Percentiles rank a stretch among this genome's conserved stretches.
These are phyloP conservation scores for Penicillium palitans DNA, from an alignment of 2,329 filamentous ascomycete genomes.

Conservation along the genomic window DNA sequence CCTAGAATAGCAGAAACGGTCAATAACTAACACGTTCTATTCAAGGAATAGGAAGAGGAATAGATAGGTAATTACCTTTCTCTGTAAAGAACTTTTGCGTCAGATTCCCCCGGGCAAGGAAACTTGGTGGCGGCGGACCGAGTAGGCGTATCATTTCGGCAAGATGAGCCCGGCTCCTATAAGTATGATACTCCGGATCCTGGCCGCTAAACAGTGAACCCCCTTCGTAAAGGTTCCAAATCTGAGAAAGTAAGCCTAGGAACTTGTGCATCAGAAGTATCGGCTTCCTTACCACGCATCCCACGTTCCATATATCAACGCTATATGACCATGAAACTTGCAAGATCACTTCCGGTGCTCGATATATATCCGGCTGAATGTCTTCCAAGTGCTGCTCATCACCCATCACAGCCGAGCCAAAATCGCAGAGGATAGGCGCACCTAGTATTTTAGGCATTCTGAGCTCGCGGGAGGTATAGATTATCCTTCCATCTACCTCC, in stretches of 20 bases:
- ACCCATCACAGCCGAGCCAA: constrained; percentile 49
- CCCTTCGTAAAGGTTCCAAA: constrained; percentile 54
- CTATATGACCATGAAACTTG: constrained; percentile 48
- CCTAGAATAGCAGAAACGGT: constrained; percentile 24
- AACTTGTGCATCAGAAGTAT: not conserved
- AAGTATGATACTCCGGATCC: constrained; percentile 42
- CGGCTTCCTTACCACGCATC: constrained; percentile 48
- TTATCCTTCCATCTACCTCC: constrained; percentile 39
- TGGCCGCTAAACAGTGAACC: constrained; percentile 46
- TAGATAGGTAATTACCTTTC: constrained; percentile 29
- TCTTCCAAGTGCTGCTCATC: constrained; percentile 33
- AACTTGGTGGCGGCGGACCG: constrained; percentile 42
- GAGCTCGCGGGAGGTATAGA: constrained; percentile 48
- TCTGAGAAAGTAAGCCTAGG: constrained; percentile 30
- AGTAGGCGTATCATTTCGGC: constrained; percentile 52
- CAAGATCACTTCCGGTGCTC: constrained; percentile 50
- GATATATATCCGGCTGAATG: constrained; percentile 38
- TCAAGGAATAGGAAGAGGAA: not conserved
- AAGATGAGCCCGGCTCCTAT: constrained; percentile 49
- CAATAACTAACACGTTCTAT: not conserved
- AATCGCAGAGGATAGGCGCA: constrained; percentile 50
- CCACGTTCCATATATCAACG: constrained; percentile 56
- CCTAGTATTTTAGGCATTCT: constrained; percentile 32
- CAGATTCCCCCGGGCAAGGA: constrained; percentile 36
- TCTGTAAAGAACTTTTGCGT: constrained; percentile 44